A percentile compares a stretch with the other conserved stretches of the same genome.
Evolutionary conservation across 192 early-diverging fungal genomes (phyloP).

Genomic region (Umbelopsis sp.): DNA sequence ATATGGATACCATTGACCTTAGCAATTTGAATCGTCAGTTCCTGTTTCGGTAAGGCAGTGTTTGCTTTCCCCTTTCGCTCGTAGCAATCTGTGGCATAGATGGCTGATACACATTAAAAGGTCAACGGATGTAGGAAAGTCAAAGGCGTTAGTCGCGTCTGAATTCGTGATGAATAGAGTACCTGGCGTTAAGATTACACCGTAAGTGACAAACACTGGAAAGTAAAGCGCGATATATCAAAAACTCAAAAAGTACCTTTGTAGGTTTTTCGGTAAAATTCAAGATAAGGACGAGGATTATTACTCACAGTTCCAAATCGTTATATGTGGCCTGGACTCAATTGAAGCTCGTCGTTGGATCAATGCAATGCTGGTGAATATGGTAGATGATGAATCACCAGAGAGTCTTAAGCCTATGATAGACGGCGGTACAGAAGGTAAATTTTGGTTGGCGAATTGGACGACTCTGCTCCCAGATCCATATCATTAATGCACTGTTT

Average conservation of each 20-base stretch:
- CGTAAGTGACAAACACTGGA: conserved; percentile 43
- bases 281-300: conserved; percentile 97
- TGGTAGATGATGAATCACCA: conserved; percentile 76
- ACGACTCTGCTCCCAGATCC: no score
- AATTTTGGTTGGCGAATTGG: no score
- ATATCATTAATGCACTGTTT: background rate
- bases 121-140: conserved; percentile 70
- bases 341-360: conserved; percentile 98
- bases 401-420: conserved; percentile 84
- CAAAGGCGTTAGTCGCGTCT: conserved; percentile 80
- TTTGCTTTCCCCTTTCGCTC: no score
- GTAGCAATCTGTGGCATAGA: background rate
- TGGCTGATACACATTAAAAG: conserved; percentile 30
- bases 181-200: conserved; percentile 68
- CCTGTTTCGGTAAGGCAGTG: conserved; percentile 61
- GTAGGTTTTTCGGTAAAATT: conserved; percentile 82
- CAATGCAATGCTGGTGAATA: conserved; percentile 82
- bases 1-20: conserved; percentile 89
- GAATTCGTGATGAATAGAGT: conserved; percentile 74
- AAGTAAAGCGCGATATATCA: background rate
- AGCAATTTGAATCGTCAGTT: conserved; percentile 87
- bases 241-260: background rate
- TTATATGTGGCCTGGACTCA: conserved; percentile 94
- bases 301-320: conserved; percentile 83
- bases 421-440: conserved; percentile 95